Percentiles rank a stretch among this genome's conserved stretches.
Conservation (phyloP, 768 basidiomycete species). For the Cubamyces sp. region DNA sequence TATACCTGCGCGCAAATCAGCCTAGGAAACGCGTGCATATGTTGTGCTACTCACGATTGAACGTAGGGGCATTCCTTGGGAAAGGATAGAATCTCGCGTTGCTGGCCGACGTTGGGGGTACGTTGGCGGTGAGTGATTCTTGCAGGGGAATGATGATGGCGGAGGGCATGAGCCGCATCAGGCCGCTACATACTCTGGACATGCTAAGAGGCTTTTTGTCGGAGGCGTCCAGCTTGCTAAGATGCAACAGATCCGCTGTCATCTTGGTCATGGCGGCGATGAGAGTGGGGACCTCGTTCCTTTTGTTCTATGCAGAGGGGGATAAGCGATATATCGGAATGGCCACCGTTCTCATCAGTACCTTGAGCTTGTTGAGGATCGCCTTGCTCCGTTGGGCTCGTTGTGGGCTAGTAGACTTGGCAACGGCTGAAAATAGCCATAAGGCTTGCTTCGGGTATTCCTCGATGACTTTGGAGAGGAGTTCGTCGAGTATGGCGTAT, state of each 20-base stretch:
- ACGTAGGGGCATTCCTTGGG: slow-evolving; percentile 73
- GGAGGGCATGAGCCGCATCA: slow-evolving; percentile 62
- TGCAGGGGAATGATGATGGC: slow-evolving; percentile 88
- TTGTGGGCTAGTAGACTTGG: slow-evolving; percentile 75
- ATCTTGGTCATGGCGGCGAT: slow-evolving; percentile 60
- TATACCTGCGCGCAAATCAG: slow-evolving; percentile 54
- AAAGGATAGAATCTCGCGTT: slow-evolving; percentile 80
- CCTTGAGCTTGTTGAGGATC: slow-evolving; percentile 63
- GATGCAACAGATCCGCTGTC: slow-evolving; percentile 67
- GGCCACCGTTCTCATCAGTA: slow-evolving; percentile 36
- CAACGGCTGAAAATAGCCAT: slow-evolving; percentile 90
- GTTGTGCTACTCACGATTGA: slow-evolving; percentile 59
- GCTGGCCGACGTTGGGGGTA: slow-evolving; percentile 74
- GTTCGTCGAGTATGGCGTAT: slow-evolving; percentile 56
- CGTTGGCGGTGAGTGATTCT: slow-evolving; percentile 84
- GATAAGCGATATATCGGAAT: background rate
- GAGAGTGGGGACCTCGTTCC: slow-evolving; percentile 51
- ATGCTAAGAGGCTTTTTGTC: slow-evolving; percentile 49
- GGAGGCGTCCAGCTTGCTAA: slow-evolving; percentile 61
- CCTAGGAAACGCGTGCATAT: background rate
- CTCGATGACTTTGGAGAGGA: slow-evolving; percentile 76
- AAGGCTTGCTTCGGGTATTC: slow-evolving; percentile 89
- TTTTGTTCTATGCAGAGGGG: slow-evolving; percentile 43
- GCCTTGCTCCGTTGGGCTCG: slow-evolving; percentile 62
- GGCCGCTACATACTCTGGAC: slow-evolving; percentile 53